These are phyloP conservation scores for Russula sp. DNA, from an alignment of 768 basidiomycete genomes.

Conservation along the genomic window DNA sequence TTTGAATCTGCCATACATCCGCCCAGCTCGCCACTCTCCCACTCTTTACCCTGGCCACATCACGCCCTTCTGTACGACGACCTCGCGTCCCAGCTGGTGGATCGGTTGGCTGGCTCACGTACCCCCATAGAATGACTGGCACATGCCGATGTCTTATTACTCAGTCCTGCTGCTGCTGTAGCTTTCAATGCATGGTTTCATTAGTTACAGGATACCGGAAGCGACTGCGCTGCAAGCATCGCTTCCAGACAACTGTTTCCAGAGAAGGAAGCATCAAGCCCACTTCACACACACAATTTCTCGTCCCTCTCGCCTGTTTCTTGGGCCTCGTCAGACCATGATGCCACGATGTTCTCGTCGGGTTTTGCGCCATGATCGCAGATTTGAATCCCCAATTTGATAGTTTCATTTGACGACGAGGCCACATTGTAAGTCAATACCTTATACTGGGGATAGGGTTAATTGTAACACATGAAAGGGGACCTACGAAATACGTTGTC, in stretches of 20 bases:
- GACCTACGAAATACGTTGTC: conserved; percentile 47
- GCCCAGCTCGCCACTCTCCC: conserved; percentile 49
- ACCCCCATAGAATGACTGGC: conserved; percentile 23
- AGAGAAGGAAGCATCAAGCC: neutral
- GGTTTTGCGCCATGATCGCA: conserved; percentile 39
- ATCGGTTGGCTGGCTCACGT: conserved; percentile 32
- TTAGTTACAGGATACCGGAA: neutral
- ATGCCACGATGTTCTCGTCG: conserved; percentile 18
- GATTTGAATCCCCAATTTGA: conserved; percentile 43
- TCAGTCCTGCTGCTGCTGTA: neutral
- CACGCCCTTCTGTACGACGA: neutral
- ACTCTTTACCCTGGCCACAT: neutral
- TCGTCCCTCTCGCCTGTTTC: neutral
- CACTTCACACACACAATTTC: neutral
- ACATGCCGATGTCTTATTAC: neutral
- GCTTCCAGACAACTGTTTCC: neutral
- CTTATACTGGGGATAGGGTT: neutral
- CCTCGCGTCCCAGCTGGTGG: conserved; percentile 25
- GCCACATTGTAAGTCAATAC: conserved; percentile 33
- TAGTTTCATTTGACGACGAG: conserved; percentile 45
- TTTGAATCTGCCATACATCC: conserved; percentile 81
- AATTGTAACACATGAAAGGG: neutral
- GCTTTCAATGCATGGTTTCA: neutral
- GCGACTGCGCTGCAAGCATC: neutral
- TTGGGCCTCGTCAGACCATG: neutral